Percentiles rank a stretch among this genome's conserved stretches.
Conservation (phyloP, 495 filamentous ascomycete genomes). For the Paragyromitra xinjiangensis region DNA sequence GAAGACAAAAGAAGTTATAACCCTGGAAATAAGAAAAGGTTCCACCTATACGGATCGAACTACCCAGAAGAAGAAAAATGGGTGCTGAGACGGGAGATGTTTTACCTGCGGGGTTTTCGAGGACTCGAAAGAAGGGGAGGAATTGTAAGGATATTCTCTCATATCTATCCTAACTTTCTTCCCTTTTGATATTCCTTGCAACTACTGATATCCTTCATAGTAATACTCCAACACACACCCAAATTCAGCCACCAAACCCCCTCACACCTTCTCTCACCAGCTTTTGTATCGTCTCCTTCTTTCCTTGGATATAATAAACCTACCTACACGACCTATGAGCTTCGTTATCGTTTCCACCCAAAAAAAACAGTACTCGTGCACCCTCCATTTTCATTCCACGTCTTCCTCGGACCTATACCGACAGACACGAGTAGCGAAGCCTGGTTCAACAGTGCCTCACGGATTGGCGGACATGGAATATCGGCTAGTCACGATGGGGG, state of each 20-base stretch:
- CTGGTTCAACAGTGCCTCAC: slow-evolving; percentile 8
- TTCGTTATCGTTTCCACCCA: slow-evolving; percentile 29
- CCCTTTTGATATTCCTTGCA: not conserved
- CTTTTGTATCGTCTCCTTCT: slow-evolving; percentile 10
- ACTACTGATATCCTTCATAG: not conserved
- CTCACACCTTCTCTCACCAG: slow-evolving; percentile 15
- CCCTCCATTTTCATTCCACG: slow-evolving; percentile 30
- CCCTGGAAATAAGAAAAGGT: not conserved
- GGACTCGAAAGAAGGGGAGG: not conserved
- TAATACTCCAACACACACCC: slow-evolving; percentile 7
- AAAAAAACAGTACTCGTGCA: not conserved
- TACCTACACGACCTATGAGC: slow-evolving; percentile 36
- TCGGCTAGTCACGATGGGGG: not conserved
- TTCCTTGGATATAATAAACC: not conserved
- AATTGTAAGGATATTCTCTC: not conserved
- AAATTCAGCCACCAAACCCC: slow-evolving; percentile 13
- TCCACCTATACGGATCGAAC: not conserved
- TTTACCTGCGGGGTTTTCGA: not conserved
- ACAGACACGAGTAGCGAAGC: not conserved
- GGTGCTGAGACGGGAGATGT: not conserved
- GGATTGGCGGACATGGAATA: slow-evolving; percentile 37
- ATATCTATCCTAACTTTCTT: not conserved
- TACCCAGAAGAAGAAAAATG: not conserved
- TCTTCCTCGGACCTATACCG: slow-evolving; percentile 17
- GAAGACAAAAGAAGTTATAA: slow-evolving; percentile 1